These are phyloP conservation scores for Oidiodendron maius DNA, from an alignment of 495 filamentous ascomycete species.

Conservation along the genomic window DNA sequence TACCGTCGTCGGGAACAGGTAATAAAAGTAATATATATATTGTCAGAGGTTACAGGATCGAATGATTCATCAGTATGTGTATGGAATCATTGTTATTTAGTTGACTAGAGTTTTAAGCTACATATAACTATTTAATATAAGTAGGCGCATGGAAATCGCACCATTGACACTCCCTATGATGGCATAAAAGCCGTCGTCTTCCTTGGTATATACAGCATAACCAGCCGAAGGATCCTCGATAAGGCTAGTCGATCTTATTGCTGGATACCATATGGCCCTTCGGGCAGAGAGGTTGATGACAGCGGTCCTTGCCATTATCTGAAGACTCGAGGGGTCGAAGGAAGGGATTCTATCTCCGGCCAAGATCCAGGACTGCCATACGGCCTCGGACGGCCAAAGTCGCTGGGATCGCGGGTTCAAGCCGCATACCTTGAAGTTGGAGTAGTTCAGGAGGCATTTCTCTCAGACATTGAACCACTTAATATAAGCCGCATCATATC, in stretches of 20 bases:
- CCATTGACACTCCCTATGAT: conserved; percentile 5
- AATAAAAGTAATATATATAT: no score
- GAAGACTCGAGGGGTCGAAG: conserved; percentile 9
- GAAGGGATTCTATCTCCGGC: conserved; percentile 6
- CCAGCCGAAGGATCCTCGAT: conserved; percentile 4
- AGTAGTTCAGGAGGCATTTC: conserved; percentile 3
- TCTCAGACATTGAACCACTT: conserved; percentile 3
- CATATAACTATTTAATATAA: no score
- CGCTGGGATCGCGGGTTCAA: conserved; percentile 5
- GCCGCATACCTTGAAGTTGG: conserved; percentile 1
- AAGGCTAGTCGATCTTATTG: conserved; percentile 3
- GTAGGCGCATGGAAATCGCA: conserved; percentile 5
- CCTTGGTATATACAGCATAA: conserved; percentile 5
- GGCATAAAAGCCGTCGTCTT: conserved; percentile 9
- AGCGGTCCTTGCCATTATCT: conserved; percentile 1
- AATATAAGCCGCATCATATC: conserved; percentile 3
- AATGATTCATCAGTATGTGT: no score
- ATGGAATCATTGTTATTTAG: no score
- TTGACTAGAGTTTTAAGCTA: no score
- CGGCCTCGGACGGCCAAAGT: conserved; percentile 5
- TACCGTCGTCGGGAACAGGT: no score
- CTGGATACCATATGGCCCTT: conserved; percentile 8
- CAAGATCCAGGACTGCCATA: conserved; percentile 8
- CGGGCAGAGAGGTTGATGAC: conserved; percentile 8
- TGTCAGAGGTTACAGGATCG: no score